Percentiles rank a stretch among this genome's conserved stretches.
Conservation (phyloP, 768 basidiomycete species). For the Paxillus rubicundulus region DNA sequence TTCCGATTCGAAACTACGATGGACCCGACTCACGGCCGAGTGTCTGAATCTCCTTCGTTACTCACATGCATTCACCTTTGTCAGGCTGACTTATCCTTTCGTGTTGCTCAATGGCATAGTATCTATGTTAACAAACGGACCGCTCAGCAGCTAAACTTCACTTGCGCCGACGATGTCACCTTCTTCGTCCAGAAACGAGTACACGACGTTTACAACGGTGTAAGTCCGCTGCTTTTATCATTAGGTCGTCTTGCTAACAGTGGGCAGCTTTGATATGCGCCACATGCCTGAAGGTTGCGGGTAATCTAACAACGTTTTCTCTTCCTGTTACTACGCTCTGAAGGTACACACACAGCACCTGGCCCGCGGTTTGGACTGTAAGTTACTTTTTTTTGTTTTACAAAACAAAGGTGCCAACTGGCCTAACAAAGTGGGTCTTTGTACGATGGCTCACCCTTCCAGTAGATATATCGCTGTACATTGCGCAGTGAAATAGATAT, state of each 20-base stretch:
- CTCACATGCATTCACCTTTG: background rate
- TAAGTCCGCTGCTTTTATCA: conserved; percentile 5
- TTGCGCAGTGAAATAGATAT: conserved; percentile 46
- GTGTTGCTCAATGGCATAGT: conserved; percentile 9
- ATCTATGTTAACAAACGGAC: conserved; percentile 25
- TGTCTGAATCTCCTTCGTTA: conserved; percentile 40
- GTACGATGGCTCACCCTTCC: background rate
- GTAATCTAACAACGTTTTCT: conserved; percentile 5
- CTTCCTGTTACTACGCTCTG: background rate
- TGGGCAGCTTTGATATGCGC: conserved; percentile 26
- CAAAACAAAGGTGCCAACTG: conserved; percentile 2
- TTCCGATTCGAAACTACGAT: conserved; percentile 49
- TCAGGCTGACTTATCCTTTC: background rate
- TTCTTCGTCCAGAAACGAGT: conserved; percentile 27
- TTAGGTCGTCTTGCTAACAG: background rate
- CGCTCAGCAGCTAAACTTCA: conserved; percentile 30
- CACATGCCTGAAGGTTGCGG: conserved; percentile 35
- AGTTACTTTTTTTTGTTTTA: background rate
- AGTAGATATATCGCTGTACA: background rate
- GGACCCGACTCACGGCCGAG: conserved; percentile 67
- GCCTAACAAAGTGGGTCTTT: conserved; percentile 13
- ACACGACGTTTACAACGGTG: conserved; percentile 18
- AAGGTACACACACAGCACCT: conserved; percentile 14
- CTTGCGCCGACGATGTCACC: conserved; percentile 23
- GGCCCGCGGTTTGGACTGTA: conserved; percentile 27